A percentile compares a stretch with the other conserved stretches of the same genome.
phyloP scores from a whole-genome alignment of 2,329 filamentous ascomycete species.

The Nothomitra cinnamomea region DNA sequence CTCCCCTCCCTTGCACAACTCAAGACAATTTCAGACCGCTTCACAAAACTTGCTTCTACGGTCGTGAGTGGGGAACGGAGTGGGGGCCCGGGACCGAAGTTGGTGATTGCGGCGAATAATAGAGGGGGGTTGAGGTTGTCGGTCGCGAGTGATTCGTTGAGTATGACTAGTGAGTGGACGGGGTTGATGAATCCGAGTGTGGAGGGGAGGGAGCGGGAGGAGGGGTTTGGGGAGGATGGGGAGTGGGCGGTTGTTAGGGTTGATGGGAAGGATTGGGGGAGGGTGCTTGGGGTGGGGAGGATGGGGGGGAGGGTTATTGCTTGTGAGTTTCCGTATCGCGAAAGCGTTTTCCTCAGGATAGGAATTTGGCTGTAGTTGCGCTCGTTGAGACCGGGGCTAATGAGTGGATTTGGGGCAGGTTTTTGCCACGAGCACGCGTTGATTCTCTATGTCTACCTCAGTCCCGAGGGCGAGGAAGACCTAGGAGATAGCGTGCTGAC shows the following conservation, averaged over 20 bases:
- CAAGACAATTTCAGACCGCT: constrained; percentile 87
- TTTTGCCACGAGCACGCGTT: constrained; percentile 67
- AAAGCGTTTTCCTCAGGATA: too few species aligned
- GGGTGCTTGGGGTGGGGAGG: constrained; percentile 80
- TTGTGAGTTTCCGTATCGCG: constrained; percentile 34
- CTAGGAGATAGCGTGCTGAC: constrained; percentile 61
- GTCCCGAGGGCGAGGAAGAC: constrained; percentile 43
- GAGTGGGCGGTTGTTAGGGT: constrained; percentile 81
- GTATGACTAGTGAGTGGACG: constrained; percentile 73
- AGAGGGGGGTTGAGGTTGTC: constrained; percentile 69
- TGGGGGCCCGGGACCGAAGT: constrained; percentile 34
- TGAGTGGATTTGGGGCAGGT: constrained; percentile 19
- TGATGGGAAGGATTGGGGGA: constrained; percentile 87
- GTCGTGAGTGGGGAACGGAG: constrained; percentile 22
- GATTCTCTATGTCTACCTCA: constrained; percentile 68
- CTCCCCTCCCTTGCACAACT: constrained; percentile 75
- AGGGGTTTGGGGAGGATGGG: constrained; percentile 51
- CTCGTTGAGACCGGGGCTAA: background rate
- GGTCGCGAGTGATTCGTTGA: constrained; percentile 67
- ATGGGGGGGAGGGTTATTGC: constrained; percentile 85
- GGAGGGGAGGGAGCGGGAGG: constrained; percentile 50
- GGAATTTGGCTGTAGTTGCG: background rate
- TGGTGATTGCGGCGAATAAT: constrained; percentile 89
- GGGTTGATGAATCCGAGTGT: constrained; percentile 75
- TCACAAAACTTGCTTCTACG: constrained; percentile 62